phyloP scores from a whole-genome alignment of 2,329 filamentous ascomycete species.

The Hypomyces rosellus region DNA sequence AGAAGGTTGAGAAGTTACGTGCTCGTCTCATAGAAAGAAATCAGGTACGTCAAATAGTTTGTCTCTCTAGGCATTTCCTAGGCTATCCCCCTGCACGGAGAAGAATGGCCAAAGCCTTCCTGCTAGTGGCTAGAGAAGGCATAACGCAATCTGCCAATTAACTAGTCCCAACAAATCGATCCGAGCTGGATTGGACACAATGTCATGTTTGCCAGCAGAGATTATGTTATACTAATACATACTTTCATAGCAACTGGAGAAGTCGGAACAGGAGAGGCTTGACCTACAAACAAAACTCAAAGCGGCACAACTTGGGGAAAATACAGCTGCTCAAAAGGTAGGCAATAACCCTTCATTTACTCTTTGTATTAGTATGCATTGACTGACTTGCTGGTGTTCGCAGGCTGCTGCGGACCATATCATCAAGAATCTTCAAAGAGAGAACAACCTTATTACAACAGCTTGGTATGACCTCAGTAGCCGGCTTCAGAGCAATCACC shows the following conservation, averaged over 20 bases:
- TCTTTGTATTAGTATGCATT: neutral
- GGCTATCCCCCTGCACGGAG: no score
- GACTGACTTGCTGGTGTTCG: slow-evolving; percentile 1
- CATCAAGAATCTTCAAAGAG: slow-evolving; percentile 65
- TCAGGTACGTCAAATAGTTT: slow-evolving; percentile 44
- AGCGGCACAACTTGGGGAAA: slow-evolving; percentile 43
- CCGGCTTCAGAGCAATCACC: slow-evolving; percentile 75
- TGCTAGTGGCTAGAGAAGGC: neutral
- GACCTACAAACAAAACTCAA: slow-evolving; percentile 52
- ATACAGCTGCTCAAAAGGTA: slow-evolving; percentile 48
- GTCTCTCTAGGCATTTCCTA: neutral
- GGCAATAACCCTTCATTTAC: slow-evolving; percentile 20
- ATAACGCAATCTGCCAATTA: neutral
- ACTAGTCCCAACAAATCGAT: neutral
- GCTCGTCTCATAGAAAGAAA: slow-evolving; percentile 49
- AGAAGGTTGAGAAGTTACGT: slow-evolving; percentile 54
- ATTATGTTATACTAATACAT: neutral
- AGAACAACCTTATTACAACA: slow-evolving; percentile 72
- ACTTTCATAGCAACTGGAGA: slow-evolving; percentile 47
- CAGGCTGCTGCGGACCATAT: slow-evolving; percentile 47
- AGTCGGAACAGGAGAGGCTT: slow-evolving; percentile 49
- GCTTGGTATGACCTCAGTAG: slow-evolving; percentile 81
- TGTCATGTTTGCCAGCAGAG: neutral
- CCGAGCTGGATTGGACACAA: neutral
- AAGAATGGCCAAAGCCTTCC: neutral